phyloP scores from a whole-genome alignment of 1,284 basidiomycete genomes.

The Singerocomus inundabilis region DNA sequence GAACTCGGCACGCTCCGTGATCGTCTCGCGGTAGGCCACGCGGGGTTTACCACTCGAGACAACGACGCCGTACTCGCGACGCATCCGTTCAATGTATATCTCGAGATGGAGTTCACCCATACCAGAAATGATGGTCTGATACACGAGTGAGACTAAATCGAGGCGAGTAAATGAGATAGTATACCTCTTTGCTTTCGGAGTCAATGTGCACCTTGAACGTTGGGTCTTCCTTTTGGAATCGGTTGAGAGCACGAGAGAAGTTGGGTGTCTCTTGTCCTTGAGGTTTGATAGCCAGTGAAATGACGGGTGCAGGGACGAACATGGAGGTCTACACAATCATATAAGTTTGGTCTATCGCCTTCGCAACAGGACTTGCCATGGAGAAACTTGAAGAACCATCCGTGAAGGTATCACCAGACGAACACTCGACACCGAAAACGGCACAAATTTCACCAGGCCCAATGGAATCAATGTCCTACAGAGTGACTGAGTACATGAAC shows the following conservation, averaged over 20 bases:
- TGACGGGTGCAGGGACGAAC: conserved; percentile 99
- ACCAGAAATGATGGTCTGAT: conserved; percentile 96
- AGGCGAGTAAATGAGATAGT: conserved; percentile 1
- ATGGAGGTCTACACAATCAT: conserved; percentile 77
- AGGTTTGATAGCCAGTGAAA: conserved; percentile 92
- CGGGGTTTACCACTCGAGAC: conserved; percentile 95
- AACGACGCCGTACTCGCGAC: conserved; percentile 94
- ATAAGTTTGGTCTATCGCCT: conserved; percentile 1
- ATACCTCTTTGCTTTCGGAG: conserved; percentile 87
- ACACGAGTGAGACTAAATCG: conserved; percentile 1
- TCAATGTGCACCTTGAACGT: conserved; percentile 99
- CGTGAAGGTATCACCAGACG: conserved; percentile 97
- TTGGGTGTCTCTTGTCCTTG: conserved; percentile 92
- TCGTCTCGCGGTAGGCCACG: conserved; percentile 96
- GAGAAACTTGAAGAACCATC: conserved; percentile 85
- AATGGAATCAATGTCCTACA: conserved; percentile 86
- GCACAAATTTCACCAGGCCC: conserved; percentile 99
- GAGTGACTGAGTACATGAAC: background rate
- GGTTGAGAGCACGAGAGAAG: conserved; percentile 94
- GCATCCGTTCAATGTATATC: conserved; percentile 99
- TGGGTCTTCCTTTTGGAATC: conserved; percentile 99
- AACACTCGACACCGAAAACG: conserved; percentile 99
- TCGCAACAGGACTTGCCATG: conserved; percentile 60
- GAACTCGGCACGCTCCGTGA: conserved; percentile 82
- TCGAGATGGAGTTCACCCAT: conserved; percentile 99